phyloP scores from a whole-genome alignment of 352 stramenopile species.

The Phytophthora megakarya region DNA sequence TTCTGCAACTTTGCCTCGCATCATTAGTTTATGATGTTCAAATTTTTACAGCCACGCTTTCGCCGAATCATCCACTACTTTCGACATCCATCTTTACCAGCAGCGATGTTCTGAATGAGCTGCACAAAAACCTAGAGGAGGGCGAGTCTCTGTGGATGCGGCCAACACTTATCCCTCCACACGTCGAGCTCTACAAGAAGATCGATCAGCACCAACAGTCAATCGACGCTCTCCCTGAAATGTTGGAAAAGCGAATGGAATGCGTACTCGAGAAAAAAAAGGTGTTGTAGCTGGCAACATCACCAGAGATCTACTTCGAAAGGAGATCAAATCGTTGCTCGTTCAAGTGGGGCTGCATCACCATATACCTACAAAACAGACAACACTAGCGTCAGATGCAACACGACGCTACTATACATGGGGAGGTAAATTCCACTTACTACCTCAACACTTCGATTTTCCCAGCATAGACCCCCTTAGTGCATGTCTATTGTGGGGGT shows the following conservation, averaged over 20 bases:
- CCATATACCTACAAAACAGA: too few relatives aligned
- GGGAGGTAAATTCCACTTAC: too few relatives aligned
- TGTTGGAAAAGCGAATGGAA: slow-evolving; percentile 5
- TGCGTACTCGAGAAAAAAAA: slow-evolving; percentile 4
- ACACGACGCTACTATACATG: too few relatives aligned
- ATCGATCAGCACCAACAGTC: not conserved
- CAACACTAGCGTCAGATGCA: too few relatives aligned
- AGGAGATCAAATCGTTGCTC: slow-evolving; percentile 5
- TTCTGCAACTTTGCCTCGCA: slow-evolving; percentile 12
- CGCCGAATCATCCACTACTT: not conserved
- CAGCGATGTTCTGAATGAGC: not conserved
- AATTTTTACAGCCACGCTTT: too few relatives aligned
- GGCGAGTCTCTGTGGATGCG: slow-evolving; percentile 6
- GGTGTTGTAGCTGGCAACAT: not conserved
- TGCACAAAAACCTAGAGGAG: not conserved
- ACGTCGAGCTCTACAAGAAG: slow-evolving; percentile 6
- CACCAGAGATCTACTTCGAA: not conserved
- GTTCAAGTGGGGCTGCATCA: too few relatives aligned
- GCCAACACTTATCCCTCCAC: slow-evolving; percentile 2
- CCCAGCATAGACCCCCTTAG: too few relatives aligned
- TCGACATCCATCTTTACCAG: too few relatives aligned
- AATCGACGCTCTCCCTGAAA: slow-evolving; percentile 3
- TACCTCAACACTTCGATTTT: too few relatives aligned
- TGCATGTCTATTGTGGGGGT: too few relatives aligned
- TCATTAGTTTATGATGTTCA: slow-evolving; percentile 1